A percentile compares a stretch with the other conserved stretches of the same genome.
Evolutionary conservation across 768 basidiomycete genomes (phyloP).

Genomic region (Xerocomellus dryophilus): DNA sequence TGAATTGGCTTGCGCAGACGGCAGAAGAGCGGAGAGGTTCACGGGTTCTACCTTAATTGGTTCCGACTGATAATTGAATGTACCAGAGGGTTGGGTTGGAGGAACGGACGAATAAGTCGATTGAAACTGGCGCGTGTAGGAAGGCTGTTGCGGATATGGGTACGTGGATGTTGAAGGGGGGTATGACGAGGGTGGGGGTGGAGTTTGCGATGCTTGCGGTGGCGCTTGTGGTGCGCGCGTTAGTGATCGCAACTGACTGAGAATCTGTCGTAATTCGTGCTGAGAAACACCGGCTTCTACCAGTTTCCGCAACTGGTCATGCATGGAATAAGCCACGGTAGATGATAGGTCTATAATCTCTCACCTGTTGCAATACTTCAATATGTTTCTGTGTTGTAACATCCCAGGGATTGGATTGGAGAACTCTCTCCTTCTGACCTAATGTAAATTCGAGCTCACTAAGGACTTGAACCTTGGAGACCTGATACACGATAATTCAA

Average conservation of each 20-base stretch:
- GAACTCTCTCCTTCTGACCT: slow-evolving; percentile 70
- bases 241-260: slow-evolving; percentile 63
- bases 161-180: slow-evolving; percentile 26
- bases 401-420: slow-evolving; percentile 76
- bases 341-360: slow-evolving; percentile 20
- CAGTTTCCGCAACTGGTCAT: slow-evolving; percentile 57
- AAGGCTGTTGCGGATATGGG: slow-evolving; percentile 32
- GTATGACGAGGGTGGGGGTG: slow-evolving; percentile 25
- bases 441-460: slow-evolving; percentile 81
- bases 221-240: slow-evolving; percentile 42
- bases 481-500: slow-evolving; percentile 35
- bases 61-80: slow-evolving; percentile 26
- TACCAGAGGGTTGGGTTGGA: slow-evolving; percentile 31
- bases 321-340: slow-evolving; percentile 4
- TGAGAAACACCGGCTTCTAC: slow-evolving; percentile 81
- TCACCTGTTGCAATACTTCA: slow-evolving; percentile 75
- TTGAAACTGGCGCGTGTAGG: slow-evolving; percentile 28
- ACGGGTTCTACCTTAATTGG: slow-evolving; percentile 30
- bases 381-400: slow-evolving; percentile 65
- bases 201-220: slow-evolving; percentile 31
- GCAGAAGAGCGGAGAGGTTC: slow-evolving; percentile 30
- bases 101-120: slow-evolving; percentile 32
- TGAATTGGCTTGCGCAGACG: slow-evolving; percentile 24
- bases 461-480: slow-evolving; percentile 76
- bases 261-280: slow-evolving; percentile 73